Evolutionary conservation across 176 grass and related monocot species (phyloP), one percentile per base, ranked within the genome.

Genomic region (Paspalum notatum): DNA sequence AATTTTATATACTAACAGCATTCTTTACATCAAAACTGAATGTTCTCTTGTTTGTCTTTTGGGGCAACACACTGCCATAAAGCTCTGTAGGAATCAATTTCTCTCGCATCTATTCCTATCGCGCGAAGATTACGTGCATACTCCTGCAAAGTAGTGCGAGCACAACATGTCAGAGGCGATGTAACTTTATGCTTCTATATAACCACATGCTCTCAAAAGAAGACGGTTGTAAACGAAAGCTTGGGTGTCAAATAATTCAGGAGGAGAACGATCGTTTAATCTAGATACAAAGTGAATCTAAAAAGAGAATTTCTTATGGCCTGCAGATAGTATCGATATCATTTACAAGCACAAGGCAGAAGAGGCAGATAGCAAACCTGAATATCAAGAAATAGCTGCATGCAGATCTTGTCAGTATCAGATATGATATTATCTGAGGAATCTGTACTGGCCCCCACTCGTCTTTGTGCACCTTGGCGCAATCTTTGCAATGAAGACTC

Each of bases 361-460:
- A 75, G 18, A 9, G 40, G n/a, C 2, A 48, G 66, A 24, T 59
- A 20, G 37, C 9, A 47, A 53, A 99, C 96, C 96, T 99, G 93
- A 86, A 95, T 93, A 38, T 99, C 96, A 88, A 99, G 96, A 91
- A 95, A 99, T 81, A 99, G 84, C 79, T 99, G 96, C 96, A 91
- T 95, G 75, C 96, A 99, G 44, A 99, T 99, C 96, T 99, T 99
- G 48, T 99, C 92, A 45, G 96, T 95, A 26, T 99, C 96, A 82
- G 92, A 99, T 46, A 99, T 95, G 83, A 86, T 78, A 48, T 86
- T 99, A 80, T 99, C 92, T 18, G 81, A 87, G 51, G 93, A 62
- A 84, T 99, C 92, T 27, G 92, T 90, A 78, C 72, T 95, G 80
- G 92, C 92, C 27, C 96, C 96, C 73, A 99, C 86, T 85, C 92